Conservation (phyloP, 2,329 filamentous ascomycete species). For the Trichoderma citrinoviride region DNA sequence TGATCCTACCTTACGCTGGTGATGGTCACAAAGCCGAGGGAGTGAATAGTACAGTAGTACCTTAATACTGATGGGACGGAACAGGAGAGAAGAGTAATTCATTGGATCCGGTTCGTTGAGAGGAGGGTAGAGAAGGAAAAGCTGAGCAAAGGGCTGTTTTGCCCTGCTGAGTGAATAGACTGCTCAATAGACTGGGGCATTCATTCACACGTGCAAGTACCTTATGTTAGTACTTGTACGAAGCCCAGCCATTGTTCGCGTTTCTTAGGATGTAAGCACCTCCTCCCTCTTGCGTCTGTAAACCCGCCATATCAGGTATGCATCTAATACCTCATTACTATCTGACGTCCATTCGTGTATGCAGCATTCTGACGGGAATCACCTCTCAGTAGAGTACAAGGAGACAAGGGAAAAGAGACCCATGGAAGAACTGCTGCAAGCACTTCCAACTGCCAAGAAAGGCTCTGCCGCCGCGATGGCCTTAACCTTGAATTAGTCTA, state of each 20-base stretch:
- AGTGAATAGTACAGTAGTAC: background rate
- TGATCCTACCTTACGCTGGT: background rate
- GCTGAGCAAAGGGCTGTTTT: background rate
- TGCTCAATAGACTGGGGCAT: background rate
- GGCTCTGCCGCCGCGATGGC: background rate
- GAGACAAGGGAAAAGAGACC: background rate
- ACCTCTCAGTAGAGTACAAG: background rate
- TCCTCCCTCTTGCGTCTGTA: background rate
- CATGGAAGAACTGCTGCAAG: background rate
- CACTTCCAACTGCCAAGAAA: slow-evolving; percentile 10
- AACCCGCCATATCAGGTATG: background rate
- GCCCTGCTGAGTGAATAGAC: background rate
- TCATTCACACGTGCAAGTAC: background rate
- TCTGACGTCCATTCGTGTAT: too few species aligned
- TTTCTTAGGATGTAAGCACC: background rate
- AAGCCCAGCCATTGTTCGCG: background rate
- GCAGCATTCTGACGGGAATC: background rate
- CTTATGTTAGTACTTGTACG: too few species aligned
- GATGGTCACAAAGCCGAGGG: background rate
- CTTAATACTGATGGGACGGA: too few species aligned
- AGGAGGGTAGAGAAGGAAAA: background rate
- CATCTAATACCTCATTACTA: background rate
- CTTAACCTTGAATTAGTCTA: slow-evolving; percentile 12
- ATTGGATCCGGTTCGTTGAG: background rate
- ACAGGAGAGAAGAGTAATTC: background rate